Conservation (phyloP, 129 eudicot species). For the Centrapalus pauciflorus region DNA sequence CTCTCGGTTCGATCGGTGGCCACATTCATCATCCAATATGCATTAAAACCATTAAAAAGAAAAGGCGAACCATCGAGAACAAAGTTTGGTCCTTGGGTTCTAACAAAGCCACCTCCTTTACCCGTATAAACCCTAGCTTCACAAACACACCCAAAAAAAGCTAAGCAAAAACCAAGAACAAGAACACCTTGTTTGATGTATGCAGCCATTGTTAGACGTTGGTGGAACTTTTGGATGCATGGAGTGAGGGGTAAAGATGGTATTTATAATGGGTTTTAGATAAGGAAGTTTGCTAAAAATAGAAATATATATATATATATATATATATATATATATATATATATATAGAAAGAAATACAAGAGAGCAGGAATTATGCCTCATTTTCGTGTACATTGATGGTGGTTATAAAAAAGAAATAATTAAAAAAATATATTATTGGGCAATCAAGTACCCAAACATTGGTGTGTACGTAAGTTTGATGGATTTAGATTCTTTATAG, state of each 20-base stretch:
- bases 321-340: conserved; percentile 27
- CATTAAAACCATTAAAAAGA: conserved; percentile 72
- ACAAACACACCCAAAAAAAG: conserved; percentile 8
- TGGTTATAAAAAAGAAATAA: background rate
- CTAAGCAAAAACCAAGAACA: conserved; percentile 10
- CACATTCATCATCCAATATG: conserved; percentile 87
- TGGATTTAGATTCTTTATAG: too few relatives aligned
- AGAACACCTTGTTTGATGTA: conserved; percentile 15
- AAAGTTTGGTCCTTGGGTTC: conserved; percentile 39
- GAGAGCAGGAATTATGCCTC: conserved; percentile 15
- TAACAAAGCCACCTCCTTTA: conserved; percentile 32
- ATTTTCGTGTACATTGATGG: conserved; percentile 11
- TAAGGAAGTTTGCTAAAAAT: conserved; percentile 27
- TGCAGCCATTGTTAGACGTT: conserved; percentile 35
- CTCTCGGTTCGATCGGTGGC: conserved; percentile 60
- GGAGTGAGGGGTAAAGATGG: background rate
- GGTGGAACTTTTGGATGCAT: conserved; percentile 1
- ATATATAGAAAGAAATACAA: background rate
- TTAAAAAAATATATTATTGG: background rate
- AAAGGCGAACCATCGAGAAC: conserved; percentile 45
- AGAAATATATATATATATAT: conserved; percentile 17
- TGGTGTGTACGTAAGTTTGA: too few relatives aligned
- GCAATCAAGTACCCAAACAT: conserved; percentile 16
- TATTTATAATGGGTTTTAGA: conserved; percentile 33
- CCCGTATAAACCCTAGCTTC: conserved; percentile 34